Percentiles rank a stretch among this genome's conserved stretches.
These are phyloP conservation scores for Pseudogymnoascus sp. DNA, from an alignment of 2,329 filamentous ascomycete species.

Conservation along the genomic window DNA sequence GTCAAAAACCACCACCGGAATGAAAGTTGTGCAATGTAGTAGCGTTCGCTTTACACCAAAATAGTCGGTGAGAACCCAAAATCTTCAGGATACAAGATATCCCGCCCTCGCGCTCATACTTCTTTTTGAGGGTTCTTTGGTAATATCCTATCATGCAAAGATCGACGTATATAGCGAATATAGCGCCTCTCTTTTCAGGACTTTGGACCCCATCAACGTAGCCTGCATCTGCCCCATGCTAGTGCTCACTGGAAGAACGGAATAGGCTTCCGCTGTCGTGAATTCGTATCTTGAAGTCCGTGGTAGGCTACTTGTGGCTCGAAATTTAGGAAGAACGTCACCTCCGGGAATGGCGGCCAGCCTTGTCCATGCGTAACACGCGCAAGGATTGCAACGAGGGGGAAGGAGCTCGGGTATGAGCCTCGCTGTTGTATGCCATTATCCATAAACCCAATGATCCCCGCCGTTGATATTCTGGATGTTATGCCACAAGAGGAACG, in stretches of 20 bases:
- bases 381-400: neutral
- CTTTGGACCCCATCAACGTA: neutral
- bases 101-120: neutral
- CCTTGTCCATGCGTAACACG: neutral
- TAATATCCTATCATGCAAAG: neutral
- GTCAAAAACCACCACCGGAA: neutral
- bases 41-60: neutral
- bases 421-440: neutral
- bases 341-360: neutral
- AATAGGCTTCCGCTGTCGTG: neutral
- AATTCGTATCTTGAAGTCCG: neutral
- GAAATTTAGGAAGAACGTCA: neutral
- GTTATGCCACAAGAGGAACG: neutral
- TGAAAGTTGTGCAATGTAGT: neutral
- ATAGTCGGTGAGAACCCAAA: neutral
- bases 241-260: neutral
- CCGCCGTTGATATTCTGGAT: neutral
- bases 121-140: neutral
- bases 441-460: neutral
- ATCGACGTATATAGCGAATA: neutral
- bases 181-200: neutral
- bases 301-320: neutral
- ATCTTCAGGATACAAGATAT: neutral
- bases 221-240: neutral
- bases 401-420: neutral